Evolutionary conservation across 805 yeast genomes (phyloP).

Genomic region (Candida silvicultrix): DNA sequence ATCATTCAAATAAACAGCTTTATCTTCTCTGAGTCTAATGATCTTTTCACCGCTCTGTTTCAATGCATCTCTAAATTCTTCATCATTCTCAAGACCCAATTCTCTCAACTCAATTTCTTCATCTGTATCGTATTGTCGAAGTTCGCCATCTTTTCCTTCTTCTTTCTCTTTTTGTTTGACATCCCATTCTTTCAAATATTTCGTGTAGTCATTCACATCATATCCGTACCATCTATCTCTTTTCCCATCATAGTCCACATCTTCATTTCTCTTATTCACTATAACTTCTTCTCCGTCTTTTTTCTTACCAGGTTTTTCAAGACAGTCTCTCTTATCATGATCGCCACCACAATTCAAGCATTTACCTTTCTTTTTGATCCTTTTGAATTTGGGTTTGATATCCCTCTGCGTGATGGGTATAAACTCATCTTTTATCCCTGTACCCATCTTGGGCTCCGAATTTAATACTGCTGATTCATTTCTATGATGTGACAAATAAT

Average conservation of each 20-base stretch:
- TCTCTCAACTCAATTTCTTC: constrained; percentile 37
- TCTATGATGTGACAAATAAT: constrained; percentile 55
- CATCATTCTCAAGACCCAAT: constrained; percentile 27
- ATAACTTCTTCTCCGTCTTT: constrained; percentile 10
- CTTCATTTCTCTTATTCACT: constrained; percentile 12
- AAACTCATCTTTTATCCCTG: constrained; percentile 47
- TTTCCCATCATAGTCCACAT: constrained; percentile 23
- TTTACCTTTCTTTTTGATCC: constrained; percentile 23
- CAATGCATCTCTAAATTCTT: constrained; percentile 10
- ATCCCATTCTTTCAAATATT: constrained; percentile 42
- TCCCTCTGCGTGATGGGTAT: constrained; percentile 8
- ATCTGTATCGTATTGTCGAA: constrained; percentile 29
- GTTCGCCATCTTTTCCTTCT: constrained; percentile 7
- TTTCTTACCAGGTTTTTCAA: constrained; percentile 45
- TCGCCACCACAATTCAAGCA: constrained; percentile 58
- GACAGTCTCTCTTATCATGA: constrained; percentile 48
- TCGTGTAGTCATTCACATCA: constrained; percentile 54
- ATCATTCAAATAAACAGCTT: constrained; percentile 61
- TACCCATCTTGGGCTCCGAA: constrained; percentile 47
- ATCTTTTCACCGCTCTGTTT: constrained; percentile 34
- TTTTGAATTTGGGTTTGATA: background rate
- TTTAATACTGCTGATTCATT: constrained; percentile 23
- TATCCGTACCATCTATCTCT: constrained; percentile 55
- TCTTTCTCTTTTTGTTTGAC: constrained; percentile 18
- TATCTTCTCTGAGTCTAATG: constrained; percentile 66